Conservation (phyloP, 2,329 filamentous ascomycete genomes). For the Myotisia sp. region DNA sequence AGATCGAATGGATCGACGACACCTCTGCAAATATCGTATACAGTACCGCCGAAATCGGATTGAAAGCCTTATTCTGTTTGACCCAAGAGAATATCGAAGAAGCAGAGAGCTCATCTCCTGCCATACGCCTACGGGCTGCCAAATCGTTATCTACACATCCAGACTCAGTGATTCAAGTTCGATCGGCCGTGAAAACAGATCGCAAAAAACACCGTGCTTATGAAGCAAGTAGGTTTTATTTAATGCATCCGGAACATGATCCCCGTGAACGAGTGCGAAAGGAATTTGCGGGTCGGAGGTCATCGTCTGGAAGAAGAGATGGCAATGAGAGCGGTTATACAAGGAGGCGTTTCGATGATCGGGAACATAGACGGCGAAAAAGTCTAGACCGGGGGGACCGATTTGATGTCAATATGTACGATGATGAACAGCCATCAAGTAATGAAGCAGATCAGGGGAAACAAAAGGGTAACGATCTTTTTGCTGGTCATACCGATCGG, state of each 20-base stretch:
- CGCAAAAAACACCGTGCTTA: constrained; percentile 67
- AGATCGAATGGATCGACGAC: constrained; percentile 92
- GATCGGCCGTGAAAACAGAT: constrained; percentile 61
- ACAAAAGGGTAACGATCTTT: constrained; percentile 21
- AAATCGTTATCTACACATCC: constrained; percentile 56
- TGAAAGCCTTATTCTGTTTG: constrained; percentile 40
- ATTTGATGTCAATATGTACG: constrained; percentile 70
- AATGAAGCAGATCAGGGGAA: constrained; percentile 22
- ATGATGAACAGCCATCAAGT: constrained; percentile 44
- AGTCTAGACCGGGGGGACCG: constrained; percentile 38
- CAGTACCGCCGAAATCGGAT: constrained; percentile 39
- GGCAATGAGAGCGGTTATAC: constrained; percentile 31
- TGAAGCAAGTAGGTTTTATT: constrained; percentile 75
- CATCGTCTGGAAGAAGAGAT: constrained; percentile 23
- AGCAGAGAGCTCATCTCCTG: constrained; percentile 33
- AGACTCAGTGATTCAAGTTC: constrained; percentile 54
- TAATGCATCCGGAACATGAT: constrained; percentile 80
- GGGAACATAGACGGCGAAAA: constrained; percentile 34
- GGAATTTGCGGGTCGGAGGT: constrained; percentile 35
- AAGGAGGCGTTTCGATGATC: constrained; percentile 47
- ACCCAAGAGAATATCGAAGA: constrained; percentile 23
- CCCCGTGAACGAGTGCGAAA: constrained; percentile 56
- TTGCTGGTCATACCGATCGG: constrained; percentile 22
- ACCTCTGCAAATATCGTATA: constrained; percentile 79
- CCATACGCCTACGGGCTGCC: constrained; percentile 52